Evolutionary conservation across 2,329 filamentous ascomycete genomes (phyloP).

Genomic region (Colletotrichum sp.): DNA sequence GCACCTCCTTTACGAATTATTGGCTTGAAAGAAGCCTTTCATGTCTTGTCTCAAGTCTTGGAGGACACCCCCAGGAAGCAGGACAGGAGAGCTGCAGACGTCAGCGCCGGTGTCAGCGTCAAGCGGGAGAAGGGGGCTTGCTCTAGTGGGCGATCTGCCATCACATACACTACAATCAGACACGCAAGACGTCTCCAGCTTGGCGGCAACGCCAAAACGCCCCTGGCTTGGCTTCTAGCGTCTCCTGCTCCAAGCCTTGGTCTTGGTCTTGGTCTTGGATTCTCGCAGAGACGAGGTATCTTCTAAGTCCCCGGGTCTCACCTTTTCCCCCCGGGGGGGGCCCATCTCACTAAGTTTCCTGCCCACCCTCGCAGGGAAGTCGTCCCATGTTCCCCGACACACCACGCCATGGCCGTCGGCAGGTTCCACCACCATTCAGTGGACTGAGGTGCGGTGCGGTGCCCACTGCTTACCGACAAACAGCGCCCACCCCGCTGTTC

Average conservation of each 20-base stretch:
- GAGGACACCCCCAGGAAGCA: background rate
- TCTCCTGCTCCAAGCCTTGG: background rate
- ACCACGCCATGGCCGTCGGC: conserved; percentile 9
- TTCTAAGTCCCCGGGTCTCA: background rate
- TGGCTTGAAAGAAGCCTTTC: background rate
- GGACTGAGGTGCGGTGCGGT: background rate
- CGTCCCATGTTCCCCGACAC: conserved; percentile 15
- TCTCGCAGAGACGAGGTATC: background rate
- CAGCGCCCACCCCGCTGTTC: background rate
- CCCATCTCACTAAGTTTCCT: background rate
- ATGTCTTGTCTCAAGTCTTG: background rate
- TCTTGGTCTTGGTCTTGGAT: background rate
- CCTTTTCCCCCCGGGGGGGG: background rate
- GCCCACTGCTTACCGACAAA: background rate
- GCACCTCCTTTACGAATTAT: background rate
- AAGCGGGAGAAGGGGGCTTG: background rate
- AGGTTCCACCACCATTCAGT: background rate
- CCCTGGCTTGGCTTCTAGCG: conserved; percentile 3
- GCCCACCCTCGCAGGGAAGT: background rate
- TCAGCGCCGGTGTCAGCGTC: background rate
- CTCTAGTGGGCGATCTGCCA: background rate
- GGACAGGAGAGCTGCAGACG: background rate
- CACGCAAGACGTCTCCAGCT: conserved; percentile 12
- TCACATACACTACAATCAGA: background rate
- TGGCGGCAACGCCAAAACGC: conserved; percentile 12